Conservation (phyloP, 768 basidiomycete genomes). For the Clitopilus hobsonii region DNA sequence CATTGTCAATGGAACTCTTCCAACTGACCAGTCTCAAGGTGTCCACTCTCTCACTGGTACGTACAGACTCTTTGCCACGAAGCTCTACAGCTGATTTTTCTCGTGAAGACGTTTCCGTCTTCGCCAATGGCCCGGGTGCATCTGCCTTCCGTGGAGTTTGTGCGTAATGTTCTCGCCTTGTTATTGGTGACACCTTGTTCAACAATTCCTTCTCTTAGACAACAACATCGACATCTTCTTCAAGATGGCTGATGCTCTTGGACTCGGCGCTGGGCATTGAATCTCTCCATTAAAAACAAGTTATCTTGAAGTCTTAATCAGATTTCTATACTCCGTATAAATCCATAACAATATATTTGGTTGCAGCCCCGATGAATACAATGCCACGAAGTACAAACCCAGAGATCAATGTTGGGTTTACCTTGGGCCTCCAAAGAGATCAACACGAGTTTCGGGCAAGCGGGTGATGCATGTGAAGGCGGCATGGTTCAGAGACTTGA, state of each 20-base stretch:
- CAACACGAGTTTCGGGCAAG: not conserved
- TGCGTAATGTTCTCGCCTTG: too few species aligned
- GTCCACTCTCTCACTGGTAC: conserved; percentile 36
- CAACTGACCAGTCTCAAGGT: conserved; percentile 28
- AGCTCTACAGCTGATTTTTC: conserved; percentile 1
- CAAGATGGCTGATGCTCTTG: conserved; percentile 16
- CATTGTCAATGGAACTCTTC: conserved; percentile 25
- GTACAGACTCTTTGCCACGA: not conserved
- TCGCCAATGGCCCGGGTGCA: conserved; percentile 37
- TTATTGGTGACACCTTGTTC: too few species aligned
- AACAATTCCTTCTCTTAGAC: conserved; percentile 19
- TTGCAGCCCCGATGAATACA: too few species aligned
- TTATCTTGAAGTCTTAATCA: not conserved
- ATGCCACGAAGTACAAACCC: not conserved
- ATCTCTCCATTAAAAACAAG: not conserved
- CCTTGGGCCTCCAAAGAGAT: not conserved
- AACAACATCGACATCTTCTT: conserved; percentile 34
- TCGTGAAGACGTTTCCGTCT: conserved; percentile 35
- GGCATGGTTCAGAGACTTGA: too few species aligned
- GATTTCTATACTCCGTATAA: not conserved
- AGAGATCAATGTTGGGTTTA: not conserved
- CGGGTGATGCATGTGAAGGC: not conserved
- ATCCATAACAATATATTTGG: not conserved
- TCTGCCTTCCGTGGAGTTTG: conserved; percentile 38
- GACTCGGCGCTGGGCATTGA: conserved; percentile 5